Base-by-base conservation (phyloP, 2,329 filamentous ascomycete species). In the Mycogone perniciosa region DNA sequence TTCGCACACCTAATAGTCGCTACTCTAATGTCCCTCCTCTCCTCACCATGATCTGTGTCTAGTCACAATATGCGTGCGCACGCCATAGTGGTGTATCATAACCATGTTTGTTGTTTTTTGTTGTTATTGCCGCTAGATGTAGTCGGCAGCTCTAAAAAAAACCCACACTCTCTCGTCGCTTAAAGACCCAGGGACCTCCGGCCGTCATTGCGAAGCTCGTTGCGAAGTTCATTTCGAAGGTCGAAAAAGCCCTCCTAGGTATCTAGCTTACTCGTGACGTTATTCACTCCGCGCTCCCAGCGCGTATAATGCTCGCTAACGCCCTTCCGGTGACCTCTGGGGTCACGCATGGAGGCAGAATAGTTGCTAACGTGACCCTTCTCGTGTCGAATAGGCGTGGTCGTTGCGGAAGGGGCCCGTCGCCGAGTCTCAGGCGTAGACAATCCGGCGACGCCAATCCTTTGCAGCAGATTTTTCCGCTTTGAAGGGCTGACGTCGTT, bases 401-500 rank as follows among this genome's bases (percentile, higher is more conserved):
- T 30, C 27, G 10, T 33, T 13, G 46, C 20, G 8, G 7, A n/a
- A 27, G 11, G 37, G n/a, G 26, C 34, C 26, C 26, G 10, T 38
- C 33, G 30, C 13, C n/a, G 46, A 27, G 5, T 20, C 13, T 49
- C 37, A 10, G 42, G 35, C n/a, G 27, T 42, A 8, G 41, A 39
- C 7, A 4, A 13, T 11, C 26, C 13, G 31, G 44, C 31, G 29
- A 55, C 38, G 44, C 56, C 52, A 31, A 55, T 50, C 6, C 53
- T 37, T 50, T 60, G 50, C 13, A 60, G 43, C 37, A 59, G 38
- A n/a, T 51, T 55, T 44, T 35, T 52, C n/a, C 55, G 51, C 33
- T 39, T 46, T 34, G 48, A 44, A n/a, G 55, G 56, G 34, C 57
- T 57, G 26, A 45, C 39, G 29, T 51, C 49, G 35, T 39, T 51